These are phyloP conservation scores for Didymella glomerata DNA, from an alignment of 2,329 filamentous ascomycete species.

Conservation along the genomic window DNA sequence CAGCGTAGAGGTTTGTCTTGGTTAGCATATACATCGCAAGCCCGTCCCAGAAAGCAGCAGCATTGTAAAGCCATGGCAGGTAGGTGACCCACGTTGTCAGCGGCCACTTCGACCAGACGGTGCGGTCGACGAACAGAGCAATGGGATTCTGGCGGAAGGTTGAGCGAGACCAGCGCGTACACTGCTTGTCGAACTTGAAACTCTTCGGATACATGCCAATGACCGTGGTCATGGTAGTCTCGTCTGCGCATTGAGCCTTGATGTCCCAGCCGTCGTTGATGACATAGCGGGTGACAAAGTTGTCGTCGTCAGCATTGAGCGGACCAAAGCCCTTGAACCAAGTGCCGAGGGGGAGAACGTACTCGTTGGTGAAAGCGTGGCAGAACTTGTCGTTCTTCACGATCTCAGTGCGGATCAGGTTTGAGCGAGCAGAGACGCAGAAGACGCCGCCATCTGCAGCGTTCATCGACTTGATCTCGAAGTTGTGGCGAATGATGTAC, in stretches of 20 bases:
- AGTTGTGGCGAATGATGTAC: constrained; percentile 48
- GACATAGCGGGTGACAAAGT: constrained; percentile 62
- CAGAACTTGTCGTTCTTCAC: constrained; percentile 33
- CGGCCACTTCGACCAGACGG: constrained; percentile 38
- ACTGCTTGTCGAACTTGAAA: constrained; percentile 34
- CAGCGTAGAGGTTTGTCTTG: constrained; percentile 18
- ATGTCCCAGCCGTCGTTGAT: constrained; percentile 59
- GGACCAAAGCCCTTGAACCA: constrained; percentile 28
- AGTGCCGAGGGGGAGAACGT: constrained; percentile 14
- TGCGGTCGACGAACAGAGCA: constrained; percentile 30
- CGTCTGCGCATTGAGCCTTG: constrained; percentile 61
- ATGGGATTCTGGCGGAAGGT: constrained; percentile 38
- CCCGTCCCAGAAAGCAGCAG: constrained; percentile 34
- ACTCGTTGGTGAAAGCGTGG: constrained; percentile 32
- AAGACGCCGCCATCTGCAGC: constrained; percentile 46
- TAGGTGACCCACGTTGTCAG: constrained; percentile 35
- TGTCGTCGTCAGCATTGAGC: constrained; percentile 45
- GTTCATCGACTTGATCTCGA: constrained; percentile 43
- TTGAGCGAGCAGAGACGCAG: constrained; percentile 44
- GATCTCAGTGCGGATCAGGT: constrained; percentile 35
- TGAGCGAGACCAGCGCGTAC: constrained; percentile 38
- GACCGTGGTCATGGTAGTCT: constrained; percentile 60
- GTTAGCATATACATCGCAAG: constrained; percentile 20
- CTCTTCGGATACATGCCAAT: constrained; percentile 40
- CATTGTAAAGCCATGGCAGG: constrained; percentile 40